A percentile compares a stretch with the other conserved stretches of the same genome.
These are phyloP conservation scores for Aphanomyces astaci DNA, from an alignment of 352 stramenopile species.

Conservation along the genomic window DNA sequence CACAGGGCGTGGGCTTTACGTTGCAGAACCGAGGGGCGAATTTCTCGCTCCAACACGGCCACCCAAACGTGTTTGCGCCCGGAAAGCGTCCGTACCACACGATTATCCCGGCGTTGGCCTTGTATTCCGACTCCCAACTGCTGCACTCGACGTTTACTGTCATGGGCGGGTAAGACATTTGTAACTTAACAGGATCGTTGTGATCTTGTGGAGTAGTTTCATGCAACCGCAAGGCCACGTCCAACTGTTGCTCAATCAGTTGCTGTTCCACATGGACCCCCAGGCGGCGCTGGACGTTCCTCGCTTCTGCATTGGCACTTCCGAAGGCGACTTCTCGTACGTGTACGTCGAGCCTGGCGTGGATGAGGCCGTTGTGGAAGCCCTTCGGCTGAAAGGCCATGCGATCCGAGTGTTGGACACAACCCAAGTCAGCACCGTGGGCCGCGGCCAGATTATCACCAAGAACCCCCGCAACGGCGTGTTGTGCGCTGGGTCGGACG, in stretches of 20 bases:
- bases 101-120: slow-evolving; percentile 95
- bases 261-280: slow-evolving; percentile 71
- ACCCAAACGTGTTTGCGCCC: slow-evolving; percentile 89
- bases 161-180: slow-evolving; percentile 70
- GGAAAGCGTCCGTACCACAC: slow-evolving; percentile 96
- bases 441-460: slow-evolving; percentile 80
- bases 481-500: slow-evolving; percentile 92
- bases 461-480: slow-evolving; percentile 75
- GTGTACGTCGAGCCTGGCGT: slow-evolving; percentile 73
- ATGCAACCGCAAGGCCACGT: slow-evolving; percentile 97
- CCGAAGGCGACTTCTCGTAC: slow-evolving; percentile 43
- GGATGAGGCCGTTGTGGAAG: slow-evolving; percentile 46
- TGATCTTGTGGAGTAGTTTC: slow-evolving; percentile 84
- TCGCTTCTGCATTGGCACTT: slow-evolving; percentile 89
- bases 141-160: slow-evolving; percentile 89
- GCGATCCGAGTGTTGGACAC: slow-evolving; percentile 34
- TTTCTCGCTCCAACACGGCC: slow-evolving; percentile 80
- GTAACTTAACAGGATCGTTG: no score
- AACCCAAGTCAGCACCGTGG: slow-evolving; percentile 46
- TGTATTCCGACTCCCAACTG: slow-evolving; percentile 73
- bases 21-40: slow-evolving; percentile 96
- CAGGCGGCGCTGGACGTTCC: slow-evolving; percentile 89
- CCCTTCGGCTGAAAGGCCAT: slow-evolving; percentile 77
- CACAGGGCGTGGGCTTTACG: slow-evolving; percentile 89
- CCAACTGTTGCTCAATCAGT: slow-evolving; percentile 88